Evolutionary conservation across 805 yeast species (phyloP).

Genomic region (Pichia kluyveri): DNA sequence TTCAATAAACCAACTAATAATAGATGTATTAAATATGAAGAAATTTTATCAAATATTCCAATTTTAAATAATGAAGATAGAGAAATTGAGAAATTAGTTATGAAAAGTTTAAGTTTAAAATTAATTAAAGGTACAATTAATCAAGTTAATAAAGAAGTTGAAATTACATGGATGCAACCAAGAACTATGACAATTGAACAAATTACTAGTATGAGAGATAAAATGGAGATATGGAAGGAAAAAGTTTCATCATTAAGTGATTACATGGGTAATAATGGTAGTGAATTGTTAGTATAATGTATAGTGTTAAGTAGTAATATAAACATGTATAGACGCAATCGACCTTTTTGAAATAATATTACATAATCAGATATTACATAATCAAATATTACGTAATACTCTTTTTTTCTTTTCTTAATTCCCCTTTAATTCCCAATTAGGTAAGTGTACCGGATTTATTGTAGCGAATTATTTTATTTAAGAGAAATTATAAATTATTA

Average conservation of each 20-base stretch:
- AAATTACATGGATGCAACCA: constrained; percentile 93
- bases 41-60: constrained; percentile 61
- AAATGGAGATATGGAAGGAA: constrained; percentile 68
- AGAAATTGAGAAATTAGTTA: constrained; percentile 82
- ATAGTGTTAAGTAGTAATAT: not conserved
- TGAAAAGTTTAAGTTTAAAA: constrained; percentile 82
- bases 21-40: constrained; percentile 63
- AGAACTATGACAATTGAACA: constrained; percentile 80
- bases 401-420: too few relatives aligned
- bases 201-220: constrained; percentile 64
- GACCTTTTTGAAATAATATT: too few relatives aligned
- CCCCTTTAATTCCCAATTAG: too few relatives aligned
- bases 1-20: constrained; percentile 67
- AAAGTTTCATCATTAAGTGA: constrained; percentile 59
- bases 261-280: constrained; percentile 53
- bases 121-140: constrained; percentile 85
- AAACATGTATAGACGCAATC: too few relatives aligned
- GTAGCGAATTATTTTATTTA: too few relatives aligned
- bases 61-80: constrained; percentile 43
- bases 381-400: too few relatives aligned
- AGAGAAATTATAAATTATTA: too few relatives aligned
- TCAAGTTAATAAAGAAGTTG: constrained; percentile 70
- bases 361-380: too few relatives aligned
- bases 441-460: too few relatives aligned
- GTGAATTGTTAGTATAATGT: constrained; percentile 43